Conservation (phyloP, 2,329 filamentous ascomycete species). For the Exophiala bonariae region DNA sequence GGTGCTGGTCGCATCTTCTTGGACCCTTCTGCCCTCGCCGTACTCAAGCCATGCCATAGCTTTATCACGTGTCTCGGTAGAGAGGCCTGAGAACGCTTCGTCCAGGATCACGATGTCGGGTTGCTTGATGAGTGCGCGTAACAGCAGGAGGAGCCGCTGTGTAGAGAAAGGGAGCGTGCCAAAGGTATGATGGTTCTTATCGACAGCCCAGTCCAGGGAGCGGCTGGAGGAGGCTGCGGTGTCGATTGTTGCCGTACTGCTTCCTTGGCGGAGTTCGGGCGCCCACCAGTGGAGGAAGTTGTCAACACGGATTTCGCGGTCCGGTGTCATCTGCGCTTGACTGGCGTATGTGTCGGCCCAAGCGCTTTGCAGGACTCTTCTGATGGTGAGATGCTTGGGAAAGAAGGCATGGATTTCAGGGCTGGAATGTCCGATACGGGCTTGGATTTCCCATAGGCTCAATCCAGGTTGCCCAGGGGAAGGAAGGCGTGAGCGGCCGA, state of each 20-base stretch:
- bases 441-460: slow-evolving; percentile 89
- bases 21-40: slow-evolving; percentile 57
- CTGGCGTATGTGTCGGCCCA: slow-evolving; percentile 86
- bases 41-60: slow-evolving; percentile 77
- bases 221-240: slow-evolving; percentile 7
- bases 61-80: slow-evolving; percentile 77
- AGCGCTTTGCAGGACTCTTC: slow-evolving; percentile 76
- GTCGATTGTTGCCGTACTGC: slow-evolving; percentile 13
- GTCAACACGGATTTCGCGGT: slow-evolving; percentile 62
- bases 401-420: slow-evolving; percentile 95
- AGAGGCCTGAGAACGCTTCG: slow-evolving; percentile 85
- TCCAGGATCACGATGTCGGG: slow-evolving; percentile 83
- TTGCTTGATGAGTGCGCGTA: slow-evolving; percentile 76
- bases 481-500: slow-evolving; percentile 78
- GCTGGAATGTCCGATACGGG: slow-evolving; percentile 85
- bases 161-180: slow-evolving; percentile 75
- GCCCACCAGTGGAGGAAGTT: slow-evolving; percentile 75
- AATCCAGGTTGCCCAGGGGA: slow-evolving; percentile 70
- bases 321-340: slow-evolving; percentile 62
- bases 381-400: slow-evolving; percentile 71
- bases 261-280: slow-evolving; percentile 67
- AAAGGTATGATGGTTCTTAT: slow-evolving; percentile 50
- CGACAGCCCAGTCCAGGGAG: slow-evolving; percentile 23
- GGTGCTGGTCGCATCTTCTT: no score
- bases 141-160: slow-evolving; percentile 81